Conservation (phyloP, 1,139 yeast species). For the Hyphopichia khmerensis region DNA sequence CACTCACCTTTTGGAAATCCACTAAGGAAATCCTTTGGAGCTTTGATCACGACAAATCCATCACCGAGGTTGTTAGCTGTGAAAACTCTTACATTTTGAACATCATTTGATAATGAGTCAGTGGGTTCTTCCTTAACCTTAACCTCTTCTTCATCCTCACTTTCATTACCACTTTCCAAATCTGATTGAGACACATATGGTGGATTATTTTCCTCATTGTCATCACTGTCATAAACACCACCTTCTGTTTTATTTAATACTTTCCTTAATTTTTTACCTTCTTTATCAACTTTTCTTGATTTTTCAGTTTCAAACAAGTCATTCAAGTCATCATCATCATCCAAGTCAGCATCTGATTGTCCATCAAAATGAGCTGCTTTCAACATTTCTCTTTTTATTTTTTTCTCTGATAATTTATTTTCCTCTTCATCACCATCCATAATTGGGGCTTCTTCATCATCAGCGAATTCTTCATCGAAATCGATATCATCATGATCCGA, state of each 20-base stretch:
- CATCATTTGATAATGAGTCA: conserved; percentile 22
- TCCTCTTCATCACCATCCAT: conserved; percentile 97
- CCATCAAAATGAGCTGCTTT: conserved; percentile 76
- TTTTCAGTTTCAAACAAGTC: conserved; percentile 62
- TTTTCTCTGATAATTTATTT: conserved; percentile 82
- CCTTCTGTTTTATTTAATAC: conserved; percentile 85
- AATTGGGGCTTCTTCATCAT: conserved; percentile 97
- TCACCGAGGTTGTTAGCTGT: conserved; percentile 53
- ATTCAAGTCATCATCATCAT: conserved; percentile 60
- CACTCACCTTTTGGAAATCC: conserved; percentile 80
- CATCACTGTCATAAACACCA: conserved; percentile 89
- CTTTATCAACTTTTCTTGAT: conserved; percentile 81
- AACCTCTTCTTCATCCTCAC: conserved; percentile 32
- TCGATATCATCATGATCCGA: conserved; percentile 92
- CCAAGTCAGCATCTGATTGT: conserved; percentile 56
- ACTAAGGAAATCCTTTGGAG: conserved; percentile 58
- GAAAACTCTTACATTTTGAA: conserved; percentile 31
- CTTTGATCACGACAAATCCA: conserved; percentile 68
- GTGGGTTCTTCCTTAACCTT: conserved; percentile 46
- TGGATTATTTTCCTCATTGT: conserved; percentile 64
- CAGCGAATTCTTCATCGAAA: conserved; percentile 96
- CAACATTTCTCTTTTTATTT: conserved; percentile 88
- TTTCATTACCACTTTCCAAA: conserved; percentile 56
- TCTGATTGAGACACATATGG: conserved; percentile 82
- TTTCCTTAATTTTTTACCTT: conserved; percentile 82